Evolutionary conservation across 768 basidiomycete species (phyloP), one percentile per base, ranked within the genome.

Genomic region (Leccinum longicurvipes): DNA sequence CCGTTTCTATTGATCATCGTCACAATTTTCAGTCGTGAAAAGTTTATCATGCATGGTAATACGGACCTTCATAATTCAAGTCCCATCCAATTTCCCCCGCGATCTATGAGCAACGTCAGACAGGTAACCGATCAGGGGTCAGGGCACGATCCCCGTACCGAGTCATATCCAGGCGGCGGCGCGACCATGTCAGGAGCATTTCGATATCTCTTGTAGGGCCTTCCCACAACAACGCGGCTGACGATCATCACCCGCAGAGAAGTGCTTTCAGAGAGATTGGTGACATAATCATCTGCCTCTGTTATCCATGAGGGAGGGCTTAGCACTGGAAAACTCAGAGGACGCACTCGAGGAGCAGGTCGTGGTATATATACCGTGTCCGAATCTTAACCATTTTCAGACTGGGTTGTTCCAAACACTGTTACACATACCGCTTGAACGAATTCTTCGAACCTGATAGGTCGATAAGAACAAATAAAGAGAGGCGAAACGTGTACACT

Each of bases 281-380:
- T 57, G 21, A 74, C 69, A 63, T 87, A 88, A 62, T 87, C 85
- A 55, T 87, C 85, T 31, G 86, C 85, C 67, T 87, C 85, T 87
- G 59, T 44, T 45, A 21, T 55, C 47, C 11, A 32, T 66, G 12
- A 66, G 54, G 8, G 39, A 55, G 19, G 12, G 47, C 17, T 34
- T 4, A 0, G 32, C 11, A 14, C 0, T 14, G 24, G 15, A 9
- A 25, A 46, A 32, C 5, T 23, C 19, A 47, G 42, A 19, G 44
- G 19, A 71, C 79, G 47, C 61, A 86, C 85, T 87, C 6, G 85
- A 86, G 14, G 85, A 85, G 64, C 84, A 85, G 3, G 79, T 64
- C 14, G 83, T 84, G 1, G 82, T 83, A 64, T 87, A 88, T 42
- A 88, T 86, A 3, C 86, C 86, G 6, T 74, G 76, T n/a, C 86